Conservation (phyloP, 192 early-diverging fungal species). For the Cetraspora pellucida region DNA sequence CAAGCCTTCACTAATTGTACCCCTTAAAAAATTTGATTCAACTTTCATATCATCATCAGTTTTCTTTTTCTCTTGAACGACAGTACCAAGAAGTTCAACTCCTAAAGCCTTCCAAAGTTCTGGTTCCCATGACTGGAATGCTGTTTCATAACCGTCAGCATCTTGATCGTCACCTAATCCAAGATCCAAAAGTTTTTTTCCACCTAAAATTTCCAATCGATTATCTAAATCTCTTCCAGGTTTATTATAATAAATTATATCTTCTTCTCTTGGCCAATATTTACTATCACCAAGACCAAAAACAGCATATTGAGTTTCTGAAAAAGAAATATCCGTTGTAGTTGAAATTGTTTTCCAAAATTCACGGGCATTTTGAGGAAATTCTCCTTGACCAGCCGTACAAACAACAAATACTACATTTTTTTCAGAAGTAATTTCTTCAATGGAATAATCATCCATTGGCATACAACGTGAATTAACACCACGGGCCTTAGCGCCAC, state of each 20-base stretch:
- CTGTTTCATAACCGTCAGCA: slow-evolving; percentile 88
- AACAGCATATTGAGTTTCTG: slow-evolving; percentile 73
- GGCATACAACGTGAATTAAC: slow-evolving; percentile 74
- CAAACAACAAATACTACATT: slow-evolving; percentile 78
- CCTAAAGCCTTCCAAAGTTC: slow-evolving; percentile 85
- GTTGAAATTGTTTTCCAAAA: slow-evolving; percentile 78
- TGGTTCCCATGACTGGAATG: slow-evolving; percentile 74
- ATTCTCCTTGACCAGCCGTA: slow-evolving; percentile 97
- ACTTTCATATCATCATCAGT: slow-evolving; percentile 94
- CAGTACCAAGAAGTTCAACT: slow-evolving; percentile 66
- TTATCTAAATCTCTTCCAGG: slow-evolving; percentile 85
- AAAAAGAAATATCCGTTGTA: slow-evolving; percentile 63
- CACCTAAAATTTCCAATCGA: slow-evolving; percentile 78
- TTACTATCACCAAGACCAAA: slow-evolving; percentile 93
- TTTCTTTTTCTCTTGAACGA: slow-evolving; percentile 63
- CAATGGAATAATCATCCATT: slow-evolving; percentile 82
- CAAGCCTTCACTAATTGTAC: slow-evolving; percentile 86
- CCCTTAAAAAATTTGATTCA: slow-evolving; percentile 89
- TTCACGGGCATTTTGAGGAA: slow-evolving; percentile 88
- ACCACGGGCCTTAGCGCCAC: slow-evolving; percentile 82
- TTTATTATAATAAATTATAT: slow-evolving; percentile 91
- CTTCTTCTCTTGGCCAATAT: slow-evolving; percentile 94
- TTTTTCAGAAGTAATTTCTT: slow-evolving; percentile 77
- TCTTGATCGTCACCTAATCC: slow-evolving; percentile 94
- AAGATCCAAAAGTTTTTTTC: slow-evolving; percentile 58